These are phyloP conservation scores for Didymella keratinophila DNA, from an alignment of 2,329 filamentous ascomycete genomes.

Conservation along the genomic window DNA sequence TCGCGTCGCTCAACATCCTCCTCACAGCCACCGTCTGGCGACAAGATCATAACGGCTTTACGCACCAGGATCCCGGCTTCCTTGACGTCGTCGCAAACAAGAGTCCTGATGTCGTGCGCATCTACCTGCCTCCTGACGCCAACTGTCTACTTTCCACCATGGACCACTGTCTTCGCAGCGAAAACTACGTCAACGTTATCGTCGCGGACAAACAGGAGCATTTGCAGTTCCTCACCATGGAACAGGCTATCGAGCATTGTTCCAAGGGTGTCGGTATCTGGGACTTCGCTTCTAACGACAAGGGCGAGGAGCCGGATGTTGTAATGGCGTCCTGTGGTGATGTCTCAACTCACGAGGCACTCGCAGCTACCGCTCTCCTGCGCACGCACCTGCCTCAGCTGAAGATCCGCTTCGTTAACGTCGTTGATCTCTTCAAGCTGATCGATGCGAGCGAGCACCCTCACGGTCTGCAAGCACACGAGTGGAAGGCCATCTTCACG, in stretches of 20 bases:
- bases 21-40: slow-evolving; percentile 81
- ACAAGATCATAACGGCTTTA: slow-evolving; percentile 86
- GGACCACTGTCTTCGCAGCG: slow-evolving; percentile 76
- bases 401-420: slow-evolving; percentile 81
- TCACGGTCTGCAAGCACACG: slow-evolving; percentile 66
- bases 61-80: slow-evolving; percentile 82
- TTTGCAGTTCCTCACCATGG: slow-evolving; percentile 77
- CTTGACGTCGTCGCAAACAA: slow-evolving; percentile 82
- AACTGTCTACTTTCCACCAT: slow-evolving; percentile 79
- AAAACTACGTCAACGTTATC: slow-evolving; percentile 83
- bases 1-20: slow-evolving; percentile 80
- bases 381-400: slow-evolving; percentile 74
- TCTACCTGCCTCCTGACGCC: slow-evolving; percentile 81
- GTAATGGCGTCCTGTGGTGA: slow-evolving; percentile 81
- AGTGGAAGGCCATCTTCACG: slow-evolving; percentile 76
- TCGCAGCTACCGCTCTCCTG: slow-evolving; percentile 77
- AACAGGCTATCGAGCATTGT: slow-evolving; percentile 76
- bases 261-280: slow-evolving; percentile 81
- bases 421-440: slow-evolving; percentile 81
- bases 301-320: slow-evolving; percentile 72
- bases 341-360: slow-evolving; percentile 74
- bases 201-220: slow-evolving; percentile 83
- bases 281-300: slow-evolving; percentile 77
- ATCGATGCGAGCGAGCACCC: slow-evolving; percentile 75
- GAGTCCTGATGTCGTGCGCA: slow-evolving; percentile 78